These are phyloP conservation scores for Lactarius deliciosus DNA, from an alignment of 768 basidiomycete species.

Conservation along the genomic window DNA sequence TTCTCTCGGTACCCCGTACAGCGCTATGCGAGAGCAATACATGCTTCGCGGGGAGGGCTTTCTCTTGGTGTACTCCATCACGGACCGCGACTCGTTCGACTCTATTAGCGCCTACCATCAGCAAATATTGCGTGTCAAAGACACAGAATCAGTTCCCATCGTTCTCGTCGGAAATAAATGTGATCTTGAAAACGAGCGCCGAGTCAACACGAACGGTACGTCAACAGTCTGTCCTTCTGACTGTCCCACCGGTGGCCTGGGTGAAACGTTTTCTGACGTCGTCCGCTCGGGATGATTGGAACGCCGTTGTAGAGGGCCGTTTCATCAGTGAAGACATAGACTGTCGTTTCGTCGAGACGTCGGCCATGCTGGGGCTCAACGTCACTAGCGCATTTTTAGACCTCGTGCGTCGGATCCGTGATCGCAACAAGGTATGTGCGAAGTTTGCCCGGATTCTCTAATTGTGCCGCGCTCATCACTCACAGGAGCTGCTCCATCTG, in stretches of 20 bases:
- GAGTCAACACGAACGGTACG: constrained; percentile 89
- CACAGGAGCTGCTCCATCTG: constrained; percentile 8
- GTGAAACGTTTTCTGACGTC: not conserved
- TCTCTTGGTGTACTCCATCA: constrained; percentile 96
- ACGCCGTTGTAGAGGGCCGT: constrained; percentile 73
- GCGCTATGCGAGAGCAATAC: constrained; percentile 98
- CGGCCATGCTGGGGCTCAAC: constrained; percentile 93
- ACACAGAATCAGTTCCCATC: constrained; percentile 91
- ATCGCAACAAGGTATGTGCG: constrained; percentile 78
- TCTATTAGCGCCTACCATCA: constrained; percentile 95
- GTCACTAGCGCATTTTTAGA: constrained; percentile 93
- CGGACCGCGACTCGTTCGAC: constrained; percentile 95
- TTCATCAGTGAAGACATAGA: constrained; percentile 91
- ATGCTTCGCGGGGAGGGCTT: constrained; percentile 98
- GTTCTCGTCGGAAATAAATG: constrained; percentile 98
- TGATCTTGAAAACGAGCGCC: constrained; percentile 91
- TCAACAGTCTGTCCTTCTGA: constrained; percentile 21
- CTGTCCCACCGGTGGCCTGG: not conserved
- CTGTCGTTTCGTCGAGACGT: constrained; percentile 94
- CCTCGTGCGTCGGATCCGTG: constrained; percentile 89
- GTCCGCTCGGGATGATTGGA: not conserved
- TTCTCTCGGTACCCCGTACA: constrained; percentile 34
- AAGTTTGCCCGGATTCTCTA: not conserved
- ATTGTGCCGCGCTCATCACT: not conserved
- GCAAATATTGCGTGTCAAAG: constrained; percentile 95